A percentile compares a stretch with the other conserved stretches of the same genome.
phyloP scores from a whole-genome alignment of 2,329 filamentous ascomycete genomes.

The Penicillium janthinellum region DNA sequence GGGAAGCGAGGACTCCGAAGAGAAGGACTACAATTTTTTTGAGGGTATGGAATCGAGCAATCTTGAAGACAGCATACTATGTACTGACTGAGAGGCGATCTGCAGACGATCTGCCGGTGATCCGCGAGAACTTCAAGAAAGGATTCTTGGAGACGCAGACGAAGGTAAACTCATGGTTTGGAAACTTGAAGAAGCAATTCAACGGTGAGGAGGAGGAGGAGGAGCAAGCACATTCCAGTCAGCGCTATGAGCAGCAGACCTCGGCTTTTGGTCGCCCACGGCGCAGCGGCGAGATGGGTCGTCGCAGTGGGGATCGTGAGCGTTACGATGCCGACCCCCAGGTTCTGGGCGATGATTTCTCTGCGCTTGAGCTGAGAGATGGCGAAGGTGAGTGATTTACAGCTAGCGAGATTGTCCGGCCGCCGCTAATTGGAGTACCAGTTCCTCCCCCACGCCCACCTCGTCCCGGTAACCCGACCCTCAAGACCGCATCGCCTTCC shows the following conservation, averaged over 20 bases:
- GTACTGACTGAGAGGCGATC: slow-evolving; percentile 1
- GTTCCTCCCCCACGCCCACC: slow-evolving; percentile 59
- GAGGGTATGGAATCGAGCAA: slow-evolving; percentile 58
- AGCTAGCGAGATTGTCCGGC: not conserved
- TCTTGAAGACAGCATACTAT: not conserved
- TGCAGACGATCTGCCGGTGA: slow-evolving; percentile 84
- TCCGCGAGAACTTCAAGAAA: slow-evolving; percentile 89
- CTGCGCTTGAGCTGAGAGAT: slow-evolving; percentile 63
- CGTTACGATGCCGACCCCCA: slow-evolving; percentile 94
- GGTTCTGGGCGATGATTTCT: slow-evolving; percentile 87
- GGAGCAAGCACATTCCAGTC: slow-evolving; percentile 30
- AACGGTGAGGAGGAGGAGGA: slow-evolving; percentile 77
- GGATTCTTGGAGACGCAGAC: slow-evolving; percentile 93
- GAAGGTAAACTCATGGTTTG: slow-evolving; percentile 92
- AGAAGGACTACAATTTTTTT: slow-evolving; percentile 84
- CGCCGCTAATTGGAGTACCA: slow-evolving; percentile 29
- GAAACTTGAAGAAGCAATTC: slow-evolving; percentile 85
- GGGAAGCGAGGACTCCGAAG: slow-evolving; percentile 62
- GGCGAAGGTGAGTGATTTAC: slow-evolving; percentile 52
- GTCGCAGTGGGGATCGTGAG: slow-evolving; percentile 82
- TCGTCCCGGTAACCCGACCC: slow-evolving; percentile 73
- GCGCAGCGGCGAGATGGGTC: slow-evolving; percentile 62
- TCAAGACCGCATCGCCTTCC: slow-evolving; percentile 68
- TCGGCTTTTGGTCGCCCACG: slow-evolving; percentile 53
- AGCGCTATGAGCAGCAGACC: slow-evolving; percentile 33